phyloP scores from a whole-genome alignment of 768 basidiomycete species.

The Russula sp. region DNA sequence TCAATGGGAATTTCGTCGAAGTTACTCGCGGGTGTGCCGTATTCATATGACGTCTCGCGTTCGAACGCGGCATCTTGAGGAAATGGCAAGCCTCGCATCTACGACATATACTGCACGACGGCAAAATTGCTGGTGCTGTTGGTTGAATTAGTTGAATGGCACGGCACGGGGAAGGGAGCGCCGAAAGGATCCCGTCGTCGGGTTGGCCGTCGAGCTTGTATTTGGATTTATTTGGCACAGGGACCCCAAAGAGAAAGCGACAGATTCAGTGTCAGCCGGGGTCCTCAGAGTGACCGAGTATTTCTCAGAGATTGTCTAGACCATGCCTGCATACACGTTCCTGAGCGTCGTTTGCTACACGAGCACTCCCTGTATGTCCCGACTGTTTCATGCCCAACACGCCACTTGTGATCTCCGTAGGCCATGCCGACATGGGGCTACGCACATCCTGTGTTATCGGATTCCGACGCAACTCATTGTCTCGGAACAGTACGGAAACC shows the following conservation, averaged over 20 bases:
- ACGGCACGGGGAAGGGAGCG: constrained; percentile 20
- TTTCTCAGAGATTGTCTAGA: constrained; percentile 7
- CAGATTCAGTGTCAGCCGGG: constrained; percentile 20
- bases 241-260: constrained; percentile 16
- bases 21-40: constrained; percentile 56
- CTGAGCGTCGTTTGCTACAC: constrained; percentile 11
- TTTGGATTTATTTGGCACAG: constrained; percentile 29
- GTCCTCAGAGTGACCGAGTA: constrained; percentile 15
- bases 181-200: constrained; percentile 28
- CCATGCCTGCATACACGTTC: constrained; percentile 6
- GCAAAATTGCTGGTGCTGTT: constrained; percentile 7
- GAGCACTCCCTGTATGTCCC: background rate
- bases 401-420: constrained; percentile 7
- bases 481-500: background rate
- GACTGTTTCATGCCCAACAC: background rate
- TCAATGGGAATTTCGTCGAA: constrained; percentile 71
- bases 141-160: constrained; percentile 9
- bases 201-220: constrained; percentile 29
- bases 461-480: background rate
- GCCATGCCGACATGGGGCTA: constrained; percentile 1
- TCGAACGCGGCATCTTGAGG: constrained; percentile 46
- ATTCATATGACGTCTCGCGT: constrained; percentile 58
- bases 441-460: background rate
- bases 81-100: constrained; percentile 64
- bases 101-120: constrained; percentile 18